Percentiles rank a stretch among this genome's conserved stretches.
Conservation (phyloP, 1,284 basidiomycete species). For the Tremellales sp. region DNA sequence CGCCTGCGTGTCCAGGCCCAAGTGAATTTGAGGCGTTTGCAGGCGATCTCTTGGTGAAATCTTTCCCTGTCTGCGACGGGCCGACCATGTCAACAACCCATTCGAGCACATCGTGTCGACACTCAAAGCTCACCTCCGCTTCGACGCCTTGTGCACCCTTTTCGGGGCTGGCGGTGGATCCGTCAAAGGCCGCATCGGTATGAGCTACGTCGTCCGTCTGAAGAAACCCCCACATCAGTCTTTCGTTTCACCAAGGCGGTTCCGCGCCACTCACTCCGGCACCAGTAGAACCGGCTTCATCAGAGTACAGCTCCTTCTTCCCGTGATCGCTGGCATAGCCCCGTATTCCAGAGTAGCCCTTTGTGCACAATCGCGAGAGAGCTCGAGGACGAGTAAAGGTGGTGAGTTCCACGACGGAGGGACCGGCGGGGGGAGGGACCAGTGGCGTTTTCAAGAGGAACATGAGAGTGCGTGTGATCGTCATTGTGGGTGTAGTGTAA, state of each 20-base stretch:
- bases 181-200: slow-evolving; percentile 41
- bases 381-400: slow-evolving; percentile 18
- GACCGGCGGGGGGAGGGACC: slow-evolving; percentile 27
- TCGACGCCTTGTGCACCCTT: slow-evolving; percentile 28
- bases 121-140: slow-evolving; percentile 28
- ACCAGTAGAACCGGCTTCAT: slow-evolving; percentile 37
- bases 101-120: background rate
- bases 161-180: slow-evolving; percentile 32
- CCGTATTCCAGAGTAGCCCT: slow-evolving; percentile 18
- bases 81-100: background rate
- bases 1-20: slow-evolving; percentile 23
- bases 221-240: background rate
- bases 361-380: slow-evolving; percentile 20
- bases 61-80: slow-evolving; percentile 34
- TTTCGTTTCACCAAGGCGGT: background rate
- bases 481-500: no score
- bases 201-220: slow-evolving; percentile 44
- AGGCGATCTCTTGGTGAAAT: slow-evolving; percentile 34
- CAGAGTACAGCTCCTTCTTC: slow-evolving; percentile 42
- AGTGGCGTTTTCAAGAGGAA: slow-evolving; percentile 42
- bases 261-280: slow-evolving; percentile 32
- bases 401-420: slow-evolving; percentile 34
- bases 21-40: slow-evolving; percentile 29
- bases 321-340: slow-evolving; percentile 39
- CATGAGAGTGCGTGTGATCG: no score